Evolutionary conservation across 352 stramenopile species (phyloP), one percentile per base, ranked within the genome.

Genomic region (Phytophthora colocasiae): DNA sequence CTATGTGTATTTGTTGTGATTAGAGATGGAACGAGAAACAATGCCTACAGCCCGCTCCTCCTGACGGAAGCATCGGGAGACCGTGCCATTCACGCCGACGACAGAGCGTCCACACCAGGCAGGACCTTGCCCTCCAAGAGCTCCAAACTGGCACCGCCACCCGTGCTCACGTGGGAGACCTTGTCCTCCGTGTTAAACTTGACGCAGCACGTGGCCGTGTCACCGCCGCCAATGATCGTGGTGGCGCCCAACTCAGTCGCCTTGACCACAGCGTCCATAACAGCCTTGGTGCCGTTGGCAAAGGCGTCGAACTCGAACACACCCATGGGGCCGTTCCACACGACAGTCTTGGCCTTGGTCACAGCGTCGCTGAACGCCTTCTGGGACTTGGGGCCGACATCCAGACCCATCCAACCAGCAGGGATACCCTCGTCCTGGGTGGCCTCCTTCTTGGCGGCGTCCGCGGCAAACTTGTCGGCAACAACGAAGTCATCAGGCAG

Each of bases 241-340:
- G 96, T 98, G 39, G 93, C 94, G 51, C 97, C 97, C 2, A 83
- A 80, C 61, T 92, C 89, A 48, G 97, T 99, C 49, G 96, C 85
- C 59, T 98, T 92, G 32, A 98, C 97, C 36, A 99, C 87, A 51
- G 97, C 95, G 74, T 99, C 90, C 81, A 98, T 98, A 63, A 99
- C 89, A 46, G 72, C 81, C 69, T 99, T 98, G 15, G 97, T 99
- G 80, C 97, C 97, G 47, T 89, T 67, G 59, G 88, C 75, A 68
- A 99, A 99, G 17, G 90, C 90, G 57, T 99, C 93, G 62, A 99
- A 98, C 85, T 99, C 98, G 78, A 99, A 99, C 46, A 99, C 98
- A 58, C 98, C 98, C 96, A 99, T 99, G 26, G 98, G 98, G 54
- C 98, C 98, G 86, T 99, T 99, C 98, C 98, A 99, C 56, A 99